Conservation (phyloP, 2,329 filamentous ascomycete species). For the Paraphoma chrysanthemicola region DNA sequence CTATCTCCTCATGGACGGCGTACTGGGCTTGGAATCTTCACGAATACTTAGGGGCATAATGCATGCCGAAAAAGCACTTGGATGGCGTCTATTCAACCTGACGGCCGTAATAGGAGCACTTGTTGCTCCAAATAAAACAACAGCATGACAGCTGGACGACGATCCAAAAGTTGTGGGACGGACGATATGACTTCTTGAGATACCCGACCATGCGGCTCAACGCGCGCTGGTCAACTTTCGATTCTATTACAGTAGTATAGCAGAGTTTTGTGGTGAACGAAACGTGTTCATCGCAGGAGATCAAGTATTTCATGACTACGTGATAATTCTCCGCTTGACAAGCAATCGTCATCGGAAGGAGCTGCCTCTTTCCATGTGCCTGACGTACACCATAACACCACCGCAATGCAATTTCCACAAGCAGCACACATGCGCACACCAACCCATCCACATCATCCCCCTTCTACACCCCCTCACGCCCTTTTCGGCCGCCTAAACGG, state of each 20-base stretch:
- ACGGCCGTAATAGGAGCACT: constrained; percentile 42
- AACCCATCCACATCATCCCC: background rate
- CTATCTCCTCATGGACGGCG: constrained; percentile 5
- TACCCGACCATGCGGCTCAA: constrained; percentile 39
- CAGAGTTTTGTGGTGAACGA: background rate
- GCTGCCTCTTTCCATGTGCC: background rate
- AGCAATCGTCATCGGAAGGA: background rate
- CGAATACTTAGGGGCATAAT: background rate
- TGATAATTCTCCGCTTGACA: too few species aligned
- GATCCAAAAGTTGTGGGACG: constrained; percentile 7
- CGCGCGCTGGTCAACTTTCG: constrained; percentile 27
- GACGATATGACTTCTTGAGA: constrained; percentile 24
- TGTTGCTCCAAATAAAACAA: constrained; percentile 7
- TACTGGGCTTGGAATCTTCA: constrained; percentile 5
- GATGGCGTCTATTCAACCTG: constrained; percentile 51
- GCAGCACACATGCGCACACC: background rate
- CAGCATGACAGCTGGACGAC: background rate
- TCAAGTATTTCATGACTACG: too few species aligned
- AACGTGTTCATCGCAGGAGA: background rate
- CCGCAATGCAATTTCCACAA: background rate
- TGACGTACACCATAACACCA: background rate
- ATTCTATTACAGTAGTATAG: background rate
- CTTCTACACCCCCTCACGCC: background rate
- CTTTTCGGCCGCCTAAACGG: constrained; percentile 48
- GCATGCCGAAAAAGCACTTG: constrained; percentile 29